phyloP scores from a whole-genome alignment of 208 protist species.

The Leishmania tarentolae region DNA sequence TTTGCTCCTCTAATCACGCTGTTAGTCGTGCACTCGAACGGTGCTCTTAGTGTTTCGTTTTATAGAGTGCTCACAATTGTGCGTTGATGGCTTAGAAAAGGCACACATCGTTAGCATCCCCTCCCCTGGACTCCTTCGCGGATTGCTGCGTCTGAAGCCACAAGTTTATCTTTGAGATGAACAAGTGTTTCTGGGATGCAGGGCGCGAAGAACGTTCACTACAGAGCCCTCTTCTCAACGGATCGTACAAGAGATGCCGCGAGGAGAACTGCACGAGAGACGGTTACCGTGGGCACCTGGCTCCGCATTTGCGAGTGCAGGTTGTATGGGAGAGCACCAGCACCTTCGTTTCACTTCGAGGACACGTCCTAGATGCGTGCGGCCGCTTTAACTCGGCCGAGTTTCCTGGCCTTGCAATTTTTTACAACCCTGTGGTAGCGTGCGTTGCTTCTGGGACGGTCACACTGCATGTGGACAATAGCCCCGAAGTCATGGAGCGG shows the following conservation, averaged over 20 bases:
- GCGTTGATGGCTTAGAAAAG: not conserved
- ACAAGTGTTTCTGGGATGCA: constrained; percentile 3
- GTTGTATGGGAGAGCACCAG: constrained; percentile 3
- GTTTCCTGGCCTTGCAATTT: constrained; percentile 50
- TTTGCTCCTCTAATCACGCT: not conserved
- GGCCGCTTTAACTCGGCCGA: constrained; percentile 38
- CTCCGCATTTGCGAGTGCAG: constrained; percentile 20
- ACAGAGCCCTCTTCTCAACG: not conserved
- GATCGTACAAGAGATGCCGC: constrained; percentile 19
- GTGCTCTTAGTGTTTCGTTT: not conserved
- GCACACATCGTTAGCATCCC: not conserved
- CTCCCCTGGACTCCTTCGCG: not conserved
- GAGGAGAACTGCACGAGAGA: constrained; percentile 4
- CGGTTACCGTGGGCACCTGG: constrained; percentile 3
- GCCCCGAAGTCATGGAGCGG: not conserved
- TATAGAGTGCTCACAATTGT: not conserved
- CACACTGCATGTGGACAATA: constrained; percentile 18
- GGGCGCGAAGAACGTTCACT: constrained; percentile 7
- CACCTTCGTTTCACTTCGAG: constrained; percentile 23
- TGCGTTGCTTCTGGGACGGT: constrained; percentile 21
- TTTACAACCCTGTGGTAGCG: constrained; percentile 38
- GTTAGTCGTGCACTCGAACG: not conserved
- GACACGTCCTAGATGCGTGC: constrained; percentile 38
- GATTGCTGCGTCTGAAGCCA: not conserved
- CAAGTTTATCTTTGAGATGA: constrained; percentile 7